Base-by-base conservation (phyloP, 148 eudicot genomes). In the Rhododendron simsii region DNA sequence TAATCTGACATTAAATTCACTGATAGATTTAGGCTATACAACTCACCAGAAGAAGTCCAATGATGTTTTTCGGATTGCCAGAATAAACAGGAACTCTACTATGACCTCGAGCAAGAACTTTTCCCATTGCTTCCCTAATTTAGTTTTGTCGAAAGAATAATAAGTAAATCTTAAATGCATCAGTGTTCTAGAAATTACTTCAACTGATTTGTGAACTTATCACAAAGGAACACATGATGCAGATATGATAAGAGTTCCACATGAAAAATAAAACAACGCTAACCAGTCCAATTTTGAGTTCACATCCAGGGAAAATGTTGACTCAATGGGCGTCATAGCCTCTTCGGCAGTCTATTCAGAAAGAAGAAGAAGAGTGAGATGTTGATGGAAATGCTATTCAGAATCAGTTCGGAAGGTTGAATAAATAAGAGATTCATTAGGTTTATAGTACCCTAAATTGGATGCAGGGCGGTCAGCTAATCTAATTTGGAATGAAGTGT, bases 301-400 rank as follows among this genome's bases (percentile, higher is more conserved):
- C 75, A 96, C 98, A 50, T 96, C 98, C 93, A 96, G 89, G 39
- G 98, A 96, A 93, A 96, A 96, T 10, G 98, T 96, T 84, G 96
- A 96, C 86, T 94, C 99, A 86, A 96, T 92, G 59, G 99, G 99
- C n/a, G 99, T 96, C 99, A 96, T 96, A 44, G 99, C 99, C 91
- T 95, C 99, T 90, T 96, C 93, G 88, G 99, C 98, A 86, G 98
- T 96, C 99, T 96, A 92, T 82, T 81, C 71, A 83, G 75, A 80
- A 84, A 84, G 81, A 86, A 61, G 80, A 11, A 59, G 78, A 57
- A 55, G n/a, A 51, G 71, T 83, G 69, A 71, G 78, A 79, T 78
- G 45, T 57, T 77, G 67, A 33, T 18, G 4, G 16, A 7, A 78
- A 7, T 45, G 37, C 30, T 30, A 51, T 71, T 16, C 78, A 53